phyloP scores from a whole-genome alignment of 2,329 filamentous ascomycete genomes.

The Hymenoscyphus occultus region DNA sequence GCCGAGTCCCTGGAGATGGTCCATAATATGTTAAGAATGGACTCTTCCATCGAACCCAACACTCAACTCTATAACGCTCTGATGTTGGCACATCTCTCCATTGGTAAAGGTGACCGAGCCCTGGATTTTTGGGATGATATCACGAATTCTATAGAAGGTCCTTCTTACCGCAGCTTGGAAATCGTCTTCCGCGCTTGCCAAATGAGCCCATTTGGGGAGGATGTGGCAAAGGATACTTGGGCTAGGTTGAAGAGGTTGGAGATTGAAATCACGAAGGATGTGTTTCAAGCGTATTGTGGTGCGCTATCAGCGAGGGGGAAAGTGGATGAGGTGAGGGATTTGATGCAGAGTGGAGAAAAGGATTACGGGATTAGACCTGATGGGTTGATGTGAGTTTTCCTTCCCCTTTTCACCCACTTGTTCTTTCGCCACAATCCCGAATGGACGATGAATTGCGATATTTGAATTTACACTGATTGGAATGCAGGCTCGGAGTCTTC shows the following conservation, averaged over 20 bases:
- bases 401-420: neutral
- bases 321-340: conserved; percentile 62
- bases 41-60: conserved; percentile 72
- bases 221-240: conserved; percentile 67
- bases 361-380: conserved; percentile 67
- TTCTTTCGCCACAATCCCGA: neutral
- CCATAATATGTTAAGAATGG: conserved; percentile 93
- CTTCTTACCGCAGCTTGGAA: conserved; percentile 74
- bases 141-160: conserved; percentile 78
- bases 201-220: conserved; percentile 54
- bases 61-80: conserved; percentile 79
- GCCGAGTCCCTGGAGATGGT: conserved; percentile 67
- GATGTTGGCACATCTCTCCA: conserved; percentile 79
- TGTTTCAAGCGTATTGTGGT: conserved; percentile 76
- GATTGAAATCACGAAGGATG: conserved; percentile 67
- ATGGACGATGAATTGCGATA: neutral
- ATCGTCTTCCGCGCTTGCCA: conserved; percentile 81
- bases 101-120: conserved; percentile 62
- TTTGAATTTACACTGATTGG: conserved; percentile 7
- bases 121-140: conserved; percentile 84
- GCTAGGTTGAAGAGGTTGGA: conserved; percentile 69
- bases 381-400: conserved; percentile 61
- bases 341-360: conserved; percentile 64
- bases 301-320: conserved; percentile 72
- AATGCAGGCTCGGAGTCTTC: conserved; percentile 64